Evolutionary conservation across 2,329 filamentous ascomycete genomes (phyloP), one percentile per base, ranked within the genome.

Genomic region (Colletotrichum neosansevieriae): DNA sequence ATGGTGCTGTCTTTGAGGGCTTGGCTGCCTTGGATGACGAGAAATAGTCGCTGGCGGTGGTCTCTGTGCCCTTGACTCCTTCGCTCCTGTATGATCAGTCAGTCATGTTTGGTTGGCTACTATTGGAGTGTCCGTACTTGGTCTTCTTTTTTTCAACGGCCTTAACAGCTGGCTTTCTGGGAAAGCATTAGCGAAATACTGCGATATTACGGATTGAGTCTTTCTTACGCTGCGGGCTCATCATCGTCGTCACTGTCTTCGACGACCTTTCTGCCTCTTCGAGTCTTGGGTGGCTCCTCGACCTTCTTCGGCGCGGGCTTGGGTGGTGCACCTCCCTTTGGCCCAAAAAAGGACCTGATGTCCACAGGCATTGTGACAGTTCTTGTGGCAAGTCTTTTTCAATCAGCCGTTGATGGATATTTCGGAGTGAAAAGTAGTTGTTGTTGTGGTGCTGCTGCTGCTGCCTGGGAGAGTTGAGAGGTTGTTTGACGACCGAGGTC

Each of bases 271-370:
- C 92, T 88, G 57, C 79, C 75, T 70, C 84, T 80, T 70, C 82
- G 79, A 70, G 79, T 82, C 70, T 84, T 83, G 56, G 79, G 69
- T 13, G 83, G 72, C 58, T 81, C 80, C 65, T 83, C 83, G 45
- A 76, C 76, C 74, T 85, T 84, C 76, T 83, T 85, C 3, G 80
- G 73, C 11, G 79, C 73, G 40, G 83, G 80, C 73, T 86, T 84
- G 54, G 84, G 81, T 50, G 85, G 81, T 73, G 86, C 84, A 71
- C 87, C 85, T 58, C 89, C 88, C 79, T 94, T 94, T 70, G 92
- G 89, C 63, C 91, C 90, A 83, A 98, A 98, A 81, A 98, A 98
- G 74, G 86, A 94, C 76, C 94, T 88, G 75, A 98, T 98, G 80
- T 98, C 95, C 71, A 50, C 50, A 58, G 94, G 89, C 94, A 97